Conservation (phyloP, 2,329 filamentous ascomycete species). For the Aureobasidium namibiae region DNA sequence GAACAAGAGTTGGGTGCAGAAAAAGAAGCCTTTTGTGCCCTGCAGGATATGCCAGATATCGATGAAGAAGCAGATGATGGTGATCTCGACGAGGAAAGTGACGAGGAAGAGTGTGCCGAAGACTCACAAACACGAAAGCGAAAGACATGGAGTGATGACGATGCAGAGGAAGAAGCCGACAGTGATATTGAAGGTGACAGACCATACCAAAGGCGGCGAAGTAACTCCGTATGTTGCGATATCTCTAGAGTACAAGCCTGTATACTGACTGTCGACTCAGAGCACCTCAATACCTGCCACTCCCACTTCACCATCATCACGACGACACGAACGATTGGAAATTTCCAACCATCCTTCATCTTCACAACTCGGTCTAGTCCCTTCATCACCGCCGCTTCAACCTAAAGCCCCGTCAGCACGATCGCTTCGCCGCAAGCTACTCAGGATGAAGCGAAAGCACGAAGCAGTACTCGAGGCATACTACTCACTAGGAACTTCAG, state of each 20-base stretch:
- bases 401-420: constrained; percentile 60
- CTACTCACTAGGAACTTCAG: constrained; percentile 79
- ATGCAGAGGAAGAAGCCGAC: constrained; percentile 23
- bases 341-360: constrained; percentile 30
- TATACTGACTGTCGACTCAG: constrained; percentile 17
- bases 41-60: constrained; percentile 84
- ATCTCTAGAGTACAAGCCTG: neutral
- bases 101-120: constrained; percentile 36
- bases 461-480: constrained; percentile 71
- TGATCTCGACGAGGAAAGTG: constrained; percentile 50
- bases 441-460: constrained; percentile 69
- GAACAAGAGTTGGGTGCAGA: constrained; percentile 70
- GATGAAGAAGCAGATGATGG: constrained; percentile 63
- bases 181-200: constrained; percentile 61
- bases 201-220: constrained; percentile 71
- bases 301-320: constrained; percentile 29
- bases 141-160: constrained; percentile 31
- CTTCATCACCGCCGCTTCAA: constrained; percentile 50
- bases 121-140: constrained; percentile 28
- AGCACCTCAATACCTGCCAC: constrained; percentile 62
- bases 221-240: constrained; percentile 63
- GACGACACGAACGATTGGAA: constrained; percentile 15
- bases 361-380: constrained; percentile 29
- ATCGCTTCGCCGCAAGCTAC: constrained; percentile 61
- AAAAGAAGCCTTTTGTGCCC: constrained; percentile 72